Conservation (phyloP, 192 early-diverging fungal species). For the Backusella tuberculispora region DNA sequence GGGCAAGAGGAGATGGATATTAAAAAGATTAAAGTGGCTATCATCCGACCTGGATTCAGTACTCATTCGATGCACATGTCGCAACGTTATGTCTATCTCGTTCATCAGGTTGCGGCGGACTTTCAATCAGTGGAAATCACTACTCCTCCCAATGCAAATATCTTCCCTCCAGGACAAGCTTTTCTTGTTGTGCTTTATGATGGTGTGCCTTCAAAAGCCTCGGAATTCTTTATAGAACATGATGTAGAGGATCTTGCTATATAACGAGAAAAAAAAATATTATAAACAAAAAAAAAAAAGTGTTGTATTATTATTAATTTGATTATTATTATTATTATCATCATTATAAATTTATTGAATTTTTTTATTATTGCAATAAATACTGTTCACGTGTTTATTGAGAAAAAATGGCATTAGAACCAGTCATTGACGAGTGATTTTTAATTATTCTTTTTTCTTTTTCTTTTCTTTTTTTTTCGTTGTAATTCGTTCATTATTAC, state of each 20-base stretch:
- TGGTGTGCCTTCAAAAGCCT: constrained; percentile 47
- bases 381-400: neutral
- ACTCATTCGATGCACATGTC: constrained; percentile 62
- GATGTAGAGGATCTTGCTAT: constrained; percentile 23
- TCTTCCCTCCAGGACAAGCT: constrained; percentile 61
- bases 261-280: too few species aligned
- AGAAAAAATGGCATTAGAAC: neutral
- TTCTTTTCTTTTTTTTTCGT: neutral
- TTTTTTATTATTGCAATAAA: neutral
- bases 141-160: constrained; percentile 52
- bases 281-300: too few species aligned
- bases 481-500: neutral
- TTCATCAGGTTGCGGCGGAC: constrained; percentile 25
- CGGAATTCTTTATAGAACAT: constrained; percentile 30
- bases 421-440: neutral
- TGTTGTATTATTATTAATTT: too few species aligned
- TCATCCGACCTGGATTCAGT: constrained; percentile 53
- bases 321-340: too few species aligned
- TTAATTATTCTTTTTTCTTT: neutral
- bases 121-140: constrained; percentile 31
- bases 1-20: constrained; percentile 29
- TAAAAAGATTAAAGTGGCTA: constrained; percentile 40
- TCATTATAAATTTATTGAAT: neutral
- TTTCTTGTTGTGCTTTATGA: constrained; percentile 54
- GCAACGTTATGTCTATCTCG: constrained; percentile 51